Evolutionary conservation across 495 filamentous ascomycete species (phyloP).

Genomic region (Lophiotrema nucula): DNA sequence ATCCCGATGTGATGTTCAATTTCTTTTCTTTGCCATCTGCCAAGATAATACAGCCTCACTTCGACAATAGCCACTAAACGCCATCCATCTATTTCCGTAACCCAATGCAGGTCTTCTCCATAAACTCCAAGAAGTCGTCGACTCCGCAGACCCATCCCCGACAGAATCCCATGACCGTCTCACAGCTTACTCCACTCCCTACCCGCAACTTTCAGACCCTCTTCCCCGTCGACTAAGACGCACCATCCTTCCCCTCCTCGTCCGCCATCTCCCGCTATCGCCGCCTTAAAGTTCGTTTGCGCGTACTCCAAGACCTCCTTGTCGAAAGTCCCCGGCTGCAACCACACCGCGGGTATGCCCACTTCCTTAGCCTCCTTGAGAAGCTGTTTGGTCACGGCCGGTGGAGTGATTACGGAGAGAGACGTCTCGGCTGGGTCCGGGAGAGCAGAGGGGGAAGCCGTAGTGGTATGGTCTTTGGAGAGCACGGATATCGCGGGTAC

Average conservation of each 20-base stretch:
- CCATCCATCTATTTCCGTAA: too few species aligned
- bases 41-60: too few species aligned
- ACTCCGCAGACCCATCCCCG: too few species aligned
- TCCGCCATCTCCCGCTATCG: slow-evolving; percentile 68
- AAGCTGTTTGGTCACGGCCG: slow-evolving; percentile 64
- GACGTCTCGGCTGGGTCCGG: slow-evolving; percentile 66
- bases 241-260: slow-evolving; percentile 78
- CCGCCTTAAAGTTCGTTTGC: slow-evolving; percentile 61
- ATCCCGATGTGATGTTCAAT: too few species aligned
- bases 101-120: too few species aligned
- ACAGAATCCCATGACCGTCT: background rate
- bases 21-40: too few species aligned
- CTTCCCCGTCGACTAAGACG: slow-evolving; percentile 85
- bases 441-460: slow-evolving; percentile 63
- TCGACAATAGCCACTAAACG: too few species aligned
- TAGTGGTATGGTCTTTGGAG: slow-evolving; percentile 57
- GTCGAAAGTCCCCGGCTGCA: slow-evolving; percentile 89
- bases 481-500: slow-evolving; percentile 57
- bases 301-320: slow-evolving; percentile 69
- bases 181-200: slow-evolving; percentile 36
- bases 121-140: too few species aligned
- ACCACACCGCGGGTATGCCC: slow-evolving; percentile 79
- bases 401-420: slow-evolving; percentile 85
- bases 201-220: slow-evolving; percentile 61
- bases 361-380: slow-evolving; percentile 76